A percentile compares a stretch with the other conserved stretches of the same genome.
phyloP scores from a whole-genome alignment of 2,329 filamentous ascomycete species.

The Colletotrichum brevisporum region DNA sequence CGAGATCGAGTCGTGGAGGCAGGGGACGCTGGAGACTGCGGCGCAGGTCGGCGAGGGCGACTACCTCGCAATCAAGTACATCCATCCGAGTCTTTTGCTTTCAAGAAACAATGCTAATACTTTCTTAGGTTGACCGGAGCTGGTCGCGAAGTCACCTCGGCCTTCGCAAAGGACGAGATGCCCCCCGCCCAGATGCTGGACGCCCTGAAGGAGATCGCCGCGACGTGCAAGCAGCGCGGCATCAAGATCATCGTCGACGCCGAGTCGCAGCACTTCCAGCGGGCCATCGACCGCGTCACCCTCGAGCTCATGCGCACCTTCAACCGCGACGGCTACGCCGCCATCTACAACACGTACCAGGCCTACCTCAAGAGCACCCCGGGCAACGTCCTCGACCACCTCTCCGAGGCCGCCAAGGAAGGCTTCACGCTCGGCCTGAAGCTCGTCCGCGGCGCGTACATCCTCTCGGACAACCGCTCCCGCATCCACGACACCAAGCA shows the following conservation, averaged over 20 bases:
- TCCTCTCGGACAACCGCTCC: constrained; percentile 62
- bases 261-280: constrained; percentile 61
- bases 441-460: constrained; percentile 70
- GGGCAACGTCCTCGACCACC: constrained; percentile 58
- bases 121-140: constrained; percentile 57
- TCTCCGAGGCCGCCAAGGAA: constrained; percentile 59
- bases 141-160: constrained; percentile 54
- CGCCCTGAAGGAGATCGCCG: constrained; percentile 57
- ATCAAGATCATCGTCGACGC: constrained; percentile 62
- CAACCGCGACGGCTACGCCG: constrained; percentile 54
- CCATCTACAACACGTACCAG: constrained; percentile 69
- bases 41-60: constrained; percentile 52
- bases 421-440: constrained; percentile 69
- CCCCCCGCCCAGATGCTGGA: constrained; percentile 58
- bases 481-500: constrained; percentile 68
- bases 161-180: constrained; percentile 51
- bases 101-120: constrained; percentile 17
- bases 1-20: constrained; percentile 55
- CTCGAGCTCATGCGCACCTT: constrained; percentile 54
- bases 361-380: constrained; percentile 67
- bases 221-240: constrained; percentile 53
- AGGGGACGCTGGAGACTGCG: constrained; percentile 50
- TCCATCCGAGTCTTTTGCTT: no score
- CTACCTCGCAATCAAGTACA: constrained; percentile 56
- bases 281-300: constrained; percentile 51